A percentile compares a stretch with the other conserved stretches of the same genome.
Evolutionary conservation across 1,284 basidiomycete genomes (phyloP).

Genomic region (Marasmius oreades): DNA sequence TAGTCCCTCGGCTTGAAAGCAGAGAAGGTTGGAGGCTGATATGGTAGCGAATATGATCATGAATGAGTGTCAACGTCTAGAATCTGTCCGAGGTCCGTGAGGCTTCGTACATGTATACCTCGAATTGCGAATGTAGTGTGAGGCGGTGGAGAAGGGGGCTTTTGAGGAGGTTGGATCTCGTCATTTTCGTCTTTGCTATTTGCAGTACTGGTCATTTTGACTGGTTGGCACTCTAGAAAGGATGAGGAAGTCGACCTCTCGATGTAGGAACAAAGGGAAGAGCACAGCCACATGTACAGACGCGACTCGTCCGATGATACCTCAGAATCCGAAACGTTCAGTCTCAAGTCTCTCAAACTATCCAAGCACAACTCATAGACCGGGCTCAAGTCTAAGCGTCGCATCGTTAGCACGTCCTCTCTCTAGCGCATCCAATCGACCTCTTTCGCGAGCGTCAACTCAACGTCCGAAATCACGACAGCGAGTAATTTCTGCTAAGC

Average conservation of each 20-base stretch:
- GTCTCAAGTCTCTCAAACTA: slow-evolving; percentile 33
- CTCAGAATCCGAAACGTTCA: slow-evolving; percentile 34
- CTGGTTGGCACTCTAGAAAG: background rate
- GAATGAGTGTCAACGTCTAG: slow-evolving; percentile 9
- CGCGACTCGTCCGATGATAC: no score
- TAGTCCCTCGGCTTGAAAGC: slow-evolving; percentile 74
- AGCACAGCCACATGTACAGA: background rate
- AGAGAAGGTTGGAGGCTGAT: slow-evolving; percentile 69
- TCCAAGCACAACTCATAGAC: slow-evolving; percentile 10
- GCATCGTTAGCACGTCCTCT: slow-evolving; percentile 22
- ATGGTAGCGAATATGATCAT: slow-evolving; percentile 9
- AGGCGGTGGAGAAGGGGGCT: slow-evolving; percentile 68
- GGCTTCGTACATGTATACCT: slow-evolving; percentile 63
- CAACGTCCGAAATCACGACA: slow-evolving; percentile 51
- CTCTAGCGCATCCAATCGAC: slow-evolving; percentile 30
- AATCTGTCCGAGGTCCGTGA: slow-evolving; percentile 14
- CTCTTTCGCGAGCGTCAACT: slow-evolving; percentile 38
- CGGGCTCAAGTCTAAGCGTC: slow-evolving; percentile 12
- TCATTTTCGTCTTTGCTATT: slow-evolving; percentile 49
- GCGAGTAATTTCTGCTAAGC: slow-evolving; percentile 41
- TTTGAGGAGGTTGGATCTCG: slow-evolving; percentile 59
- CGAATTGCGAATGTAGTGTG: slow-evolving; percentile 66
- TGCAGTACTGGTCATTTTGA: background rate
- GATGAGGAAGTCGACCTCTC: background rate
- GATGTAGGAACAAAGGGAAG: no score